Evolutionary conservation across 2,329 filamentous ascomycete genomes (phyloP).

Genomic region (Pyricularia sp.): DNA sequence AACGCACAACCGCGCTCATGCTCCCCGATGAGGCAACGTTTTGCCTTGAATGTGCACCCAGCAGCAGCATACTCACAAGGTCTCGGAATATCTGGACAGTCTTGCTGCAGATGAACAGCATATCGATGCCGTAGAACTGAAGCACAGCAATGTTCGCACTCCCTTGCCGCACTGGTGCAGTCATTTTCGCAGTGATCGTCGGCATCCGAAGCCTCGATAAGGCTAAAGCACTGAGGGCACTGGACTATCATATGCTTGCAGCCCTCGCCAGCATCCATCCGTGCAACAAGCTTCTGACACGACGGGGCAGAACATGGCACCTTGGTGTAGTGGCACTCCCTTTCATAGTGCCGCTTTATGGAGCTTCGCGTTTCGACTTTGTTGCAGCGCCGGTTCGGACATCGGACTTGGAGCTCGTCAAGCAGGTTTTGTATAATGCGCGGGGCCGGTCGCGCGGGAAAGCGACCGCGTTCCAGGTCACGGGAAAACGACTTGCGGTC

Average conservation of each 20-base stretch:
- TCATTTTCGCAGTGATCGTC: slow-evolving; percentile 30
- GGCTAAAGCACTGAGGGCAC: slow-evolving; percentile 45
- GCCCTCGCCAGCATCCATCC: slow-evolving; percentile 33
- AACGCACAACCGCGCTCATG: slow-evolving; percentile 43
- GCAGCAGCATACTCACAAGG: slow-evolving; percentile 38
- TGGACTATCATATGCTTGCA: slow-evolving; percentile 44
- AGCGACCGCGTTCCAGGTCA: slow-evolving; percentile 19
- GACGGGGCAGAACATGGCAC: slow-evolving; percentile 44
- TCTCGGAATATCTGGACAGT: slow-evolving; percentile 31
- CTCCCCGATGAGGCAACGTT: slow-evolving; percentile 28
- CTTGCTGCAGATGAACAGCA: slow-evolving; percentile 33
- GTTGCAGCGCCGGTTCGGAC: slow-evolving; percentile 48
- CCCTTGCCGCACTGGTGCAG: slow-evolving; percentile 36
- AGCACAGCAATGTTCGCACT: slow-evolving; percentile 39
- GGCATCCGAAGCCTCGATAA: slow-evolving; percentile 37
- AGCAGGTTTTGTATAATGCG: slow-evolving; percentile 50
- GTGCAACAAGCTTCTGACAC: slow-evolving; percentile 41
- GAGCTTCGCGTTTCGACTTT: slow-evolving; percentile 41
- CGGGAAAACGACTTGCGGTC: slow-evolving; percentile 36
- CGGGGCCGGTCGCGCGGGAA: slow-evolving; percentile 20
- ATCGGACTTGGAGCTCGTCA: slow-evolving; percentile 48
- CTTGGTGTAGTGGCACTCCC: slow-evolving; percentile 45
- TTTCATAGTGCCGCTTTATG: slow-evolving; percentile 45
- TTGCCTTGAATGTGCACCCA: slow-evolving; percentile 33
- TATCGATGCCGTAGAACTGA: slow-evolving; percentile 34